A percentile compares a stretch with the other conserved stretches of the same genome.
These are phyloP conservation scores for Ganoderma sp. DNA, from an alignment of 1,284 basidiomycete genomes.

Conservation along the genomic window DNA sequence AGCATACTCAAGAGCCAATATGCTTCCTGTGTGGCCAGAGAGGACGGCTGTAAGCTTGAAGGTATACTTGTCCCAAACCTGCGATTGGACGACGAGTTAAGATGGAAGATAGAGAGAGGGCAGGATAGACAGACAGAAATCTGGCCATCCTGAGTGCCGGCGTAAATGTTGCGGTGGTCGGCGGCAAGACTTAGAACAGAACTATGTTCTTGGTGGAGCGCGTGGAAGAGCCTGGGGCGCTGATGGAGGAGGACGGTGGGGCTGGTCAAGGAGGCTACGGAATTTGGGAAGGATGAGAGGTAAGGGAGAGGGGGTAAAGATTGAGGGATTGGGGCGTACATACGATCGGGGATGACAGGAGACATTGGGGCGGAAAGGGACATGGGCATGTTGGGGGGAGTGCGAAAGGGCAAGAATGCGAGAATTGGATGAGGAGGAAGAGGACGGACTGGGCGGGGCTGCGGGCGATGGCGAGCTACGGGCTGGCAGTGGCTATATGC, in stretches of 20 bases:
- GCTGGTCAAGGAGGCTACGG: constrained; percentile 37
- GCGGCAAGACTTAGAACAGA: constrained; percentile 82
- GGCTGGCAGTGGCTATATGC: not conserved
- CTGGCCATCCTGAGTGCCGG: constrained; percentile 81
- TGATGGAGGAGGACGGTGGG: constrained; percentile 27
- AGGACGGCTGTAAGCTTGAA: constrained; percentile 76
- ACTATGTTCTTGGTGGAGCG: constrained; percentile 68
- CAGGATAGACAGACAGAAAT: constrained; percentile 58
- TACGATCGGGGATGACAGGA: constrained; percentile 35
- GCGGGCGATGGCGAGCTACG: no score
- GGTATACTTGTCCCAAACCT: constrained; percentile 85
- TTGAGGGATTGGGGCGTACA: constrained; percentile 31
- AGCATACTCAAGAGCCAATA: constrained; percentile 83
- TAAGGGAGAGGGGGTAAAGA: constrained; percentile 2
- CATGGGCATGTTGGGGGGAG: constrained; percentile 2
- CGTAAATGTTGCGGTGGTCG: constrained; percentile 77
- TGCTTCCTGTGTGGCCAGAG: constrained; percentile 86
- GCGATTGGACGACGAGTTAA: constrained; percentile 1
- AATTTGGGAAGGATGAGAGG: constrained; percentile 4
- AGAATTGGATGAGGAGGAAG: not conserved
- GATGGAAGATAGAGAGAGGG: constrained; percentile 13
- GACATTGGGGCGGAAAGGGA: constrained; percentile 20
- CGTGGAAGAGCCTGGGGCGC: constrained; percentile 55
- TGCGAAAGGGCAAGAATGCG: not conserved
- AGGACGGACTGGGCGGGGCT: not conserved